Conservation (phyloP, 2,329 filamentous ascomycete genomes). For the Neopestalotiopsis sp. region DNA sequence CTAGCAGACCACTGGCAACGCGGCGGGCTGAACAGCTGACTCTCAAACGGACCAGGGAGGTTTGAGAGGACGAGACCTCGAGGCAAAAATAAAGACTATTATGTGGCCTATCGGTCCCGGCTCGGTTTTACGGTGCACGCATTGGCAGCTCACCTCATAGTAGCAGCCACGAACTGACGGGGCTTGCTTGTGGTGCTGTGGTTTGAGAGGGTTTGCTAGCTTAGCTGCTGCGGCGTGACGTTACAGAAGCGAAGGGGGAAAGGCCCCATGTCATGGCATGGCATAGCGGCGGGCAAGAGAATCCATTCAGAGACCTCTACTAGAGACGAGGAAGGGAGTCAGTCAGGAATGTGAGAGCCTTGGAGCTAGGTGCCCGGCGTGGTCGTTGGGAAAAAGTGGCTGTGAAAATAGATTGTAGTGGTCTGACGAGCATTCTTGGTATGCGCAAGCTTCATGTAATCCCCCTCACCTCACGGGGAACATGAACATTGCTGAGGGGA, state of each 20-base stretch:
- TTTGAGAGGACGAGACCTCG: background rate
- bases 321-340: background rate
- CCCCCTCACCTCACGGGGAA: background rate
- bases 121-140: constrained; percentile 19
- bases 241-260: constrained; percentile 25
- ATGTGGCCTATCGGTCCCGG: background rate
- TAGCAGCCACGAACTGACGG: constrained; percentile 17
- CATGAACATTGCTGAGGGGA: background rate
- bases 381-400: constrained; percentile 4
- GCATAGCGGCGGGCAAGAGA: no score
- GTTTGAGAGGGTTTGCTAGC: background rate
- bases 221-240: constrained; percentile 26
- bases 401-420: constrained; percentile 23
- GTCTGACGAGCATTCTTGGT: constrained; percentile 3
- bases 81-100: background rate
- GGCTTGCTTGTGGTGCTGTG: background rate
- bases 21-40: constrained; percentile 33
- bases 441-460: background rate
- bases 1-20: constrained; percentile 21
- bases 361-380: background rate
- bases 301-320: background rate
- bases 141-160: constrained; percentile 20
- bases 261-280: no score
- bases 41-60: constrained; percentile 17
- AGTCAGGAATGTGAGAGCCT: constrained; percentile 9